Evolutionary conservation across 2,329 filamentous ascomycete genomes (phyloP), one percentile per base, ranked within the genome.

Genomic region (Chrysosporium queenslandicum): DNA sequence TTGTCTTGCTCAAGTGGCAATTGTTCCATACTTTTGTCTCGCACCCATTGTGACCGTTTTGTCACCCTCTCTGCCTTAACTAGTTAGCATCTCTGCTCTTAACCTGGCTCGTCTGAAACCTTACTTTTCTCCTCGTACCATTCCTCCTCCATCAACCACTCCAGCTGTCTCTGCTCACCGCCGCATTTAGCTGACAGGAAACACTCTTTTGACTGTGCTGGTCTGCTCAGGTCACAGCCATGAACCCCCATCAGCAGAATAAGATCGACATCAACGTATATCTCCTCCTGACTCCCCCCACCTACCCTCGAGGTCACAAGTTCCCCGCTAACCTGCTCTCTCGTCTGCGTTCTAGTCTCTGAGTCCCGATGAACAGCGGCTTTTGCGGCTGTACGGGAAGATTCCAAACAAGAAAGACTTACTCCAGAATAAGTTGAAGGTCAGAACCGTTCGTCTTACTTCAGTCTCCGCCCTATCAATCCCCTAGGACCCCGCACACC

Each of bases 161-260:
- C 7, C 27, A 11, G 16, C 32, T 25, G 7, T 40, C 12, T 39
- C 42, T 42, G 16, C 21, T 23, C 20, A 37, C 30, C 2, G 27
- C 34, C 25, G 20, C 34, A 36, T 8, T 21, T 37, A 32, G 30
- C 16, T 21, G 27, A 14, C 14, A 30, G 49, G n/a, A 50, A 46
- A 42, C 39, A 18, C 42, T 18, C 20, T 20, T 8, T 16, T 21
- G 25, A 37, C 54, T 49, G 30, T 40, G 40, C 20, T 32, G 14
- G 45, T 32, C 20, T 18, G 45, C 25, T 36, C 46, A 46, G 39
- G 55, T 47, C 53, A 53, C 56, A 71, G 77, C 62, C 59, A 94
- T 97, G 88, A 96, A 96, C 71, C 91, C 91, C 63, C 88, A 90
- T 71, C 87, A 96, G 78, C 90, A 94, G 80, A 96, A 96, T 79